Conservation (phyloP, 2,329 filamentous ascomycete genomes). For the Dothideomycetidae sp. region DNA sequence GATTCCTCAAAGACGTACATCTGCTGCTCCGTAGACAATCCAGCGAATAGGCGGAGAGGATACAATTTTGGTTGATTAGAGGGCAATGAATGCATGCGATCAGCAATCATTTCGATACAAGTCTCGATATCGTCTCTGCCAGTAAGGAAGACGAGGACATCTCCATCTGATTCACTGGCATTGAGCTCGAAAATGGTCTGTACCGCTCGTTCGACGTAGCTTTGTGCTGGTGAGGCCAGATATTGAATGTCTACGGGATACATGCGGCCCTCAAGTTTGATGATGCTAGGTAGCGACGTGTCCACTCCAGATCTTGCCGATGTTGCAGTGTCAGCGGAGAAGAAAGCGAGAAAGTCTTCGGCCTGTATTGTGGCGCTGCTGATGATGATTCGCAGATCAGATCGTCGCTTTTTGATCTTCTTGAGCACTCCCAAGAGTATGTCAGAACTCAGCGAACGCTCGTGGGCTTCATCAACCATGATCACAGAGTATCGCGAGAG, state of each 20-base stretch:
- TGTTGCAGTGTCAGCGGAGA: slow-evolving; percentile 41
- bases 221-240: slow-evolving; percentile 59
- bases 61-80: slow-evolving; percentile 46
- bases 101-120: slow-evolving; percentile 63
- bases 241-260: slow-evolving; percentile 83
- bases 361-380: slow-evolving; percentile 91
- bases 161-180: slow-evolving; percentile 61
- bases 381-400: slow-evolving; percentile 74
- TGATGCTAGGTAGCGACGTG: slow-evolving; percentile 40
- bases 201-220: slow-evolving; percentile 75
- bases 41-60: slow-evolving; percentile 73
- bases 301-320: no score
- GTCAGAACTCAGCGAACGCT: slow-evolving; percentile 84
- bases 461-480: slow-evolving; percentile 96
- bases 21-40: slow-evolving; percentile 77
- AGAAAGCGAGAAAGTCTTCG: slow-evolving; percentile 71
- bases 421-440: slow-evolving; percentile 79
- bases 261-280: slow-evolving; percentile 75
- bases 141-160: slow-evolving; percentile 82
- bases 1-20: slow-evolving; percentile 87
- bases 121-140: slow-evolving; percentile 86
- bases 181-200: slow-evolving; percentile 82
- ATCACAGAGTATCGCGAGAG: slow-evolving; percentile 85
- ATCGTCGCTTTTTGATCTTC: slow-evolving; percentile 68
- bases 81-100: slow-evolving; percentile 51